Conservation (phyloP, 176 grass and related monocot species). For the Calamus simplicifolius region DNA sequence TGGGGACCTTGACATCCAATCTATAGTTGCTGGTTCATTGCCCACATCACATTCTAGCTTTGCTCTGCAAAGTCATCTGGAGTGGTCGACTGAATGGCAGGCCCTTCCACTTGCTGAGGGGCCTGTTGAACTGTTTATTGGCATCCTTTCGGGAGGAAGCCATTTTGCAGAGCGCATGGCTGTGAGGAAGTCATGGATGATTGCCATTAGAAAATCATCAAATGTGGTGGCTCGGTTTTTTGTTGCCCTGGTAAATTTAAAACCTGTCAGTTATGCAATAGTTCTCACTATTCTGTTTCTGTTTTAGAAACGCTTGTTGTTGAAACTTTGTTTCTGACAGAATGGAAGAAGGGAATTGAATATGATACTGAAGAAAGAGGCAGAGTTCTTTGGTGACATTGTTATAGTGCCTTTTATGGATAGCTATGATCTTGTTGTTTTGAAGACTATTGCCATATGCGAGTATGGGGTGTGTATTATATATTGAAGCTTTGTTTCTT, state of each 20-base stretch:
- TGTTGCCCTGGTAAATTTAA: conserved; percentile 67
- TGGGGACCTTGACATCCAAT: conserved; percentile 65
- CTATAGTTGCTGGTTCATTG: conserved; percentile 60
- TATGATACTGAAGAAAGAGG: conserved; percentile 55
- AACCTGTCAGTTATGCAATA: not conserved
- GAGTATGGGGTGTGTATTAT: conserved; percentile 52
- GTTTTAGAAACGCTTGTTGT: conserved; percentile 12
- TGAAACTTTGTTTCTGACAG: conserved; percentile 28
- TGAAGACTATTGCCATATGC: conserved; percentile 86
- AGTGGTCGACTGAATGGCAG: conserved; percentile 53
- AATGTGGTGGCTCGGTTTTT: conserved; percentile 61
- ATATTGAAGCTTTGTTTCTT: not conserved
- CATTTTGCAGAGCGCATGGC: conserved; percentile 85
- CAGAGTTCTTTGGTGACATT: conserved; percentile 82
- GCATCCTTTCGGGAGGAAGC: conserved; percentile 70
- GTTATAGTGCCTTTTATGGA: conserved; percentile 75
- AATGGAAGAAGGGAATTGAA: conserved; percentile 75
- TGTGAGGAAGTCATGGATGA: conserved; percentile 87
- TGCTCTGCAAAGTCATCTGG: conserved; percentile 48
- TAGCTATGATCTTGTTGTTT: conserved; percentile 73
- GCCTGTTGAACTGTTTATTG: conserved; percentile 70
- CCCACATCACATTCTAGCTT: conserved; percentile 54
- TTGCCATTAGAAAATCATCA: conserved; percentile 34
- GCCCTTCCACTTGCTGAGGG: conserved; percentile 37
- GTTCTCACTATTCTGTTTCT: not conserved